These are phyloP conservation scores for Tricholoma bakamatsutake DNA, from an alignment of 768 basidiomycete species.

Conservation along the genomic window DNA sequence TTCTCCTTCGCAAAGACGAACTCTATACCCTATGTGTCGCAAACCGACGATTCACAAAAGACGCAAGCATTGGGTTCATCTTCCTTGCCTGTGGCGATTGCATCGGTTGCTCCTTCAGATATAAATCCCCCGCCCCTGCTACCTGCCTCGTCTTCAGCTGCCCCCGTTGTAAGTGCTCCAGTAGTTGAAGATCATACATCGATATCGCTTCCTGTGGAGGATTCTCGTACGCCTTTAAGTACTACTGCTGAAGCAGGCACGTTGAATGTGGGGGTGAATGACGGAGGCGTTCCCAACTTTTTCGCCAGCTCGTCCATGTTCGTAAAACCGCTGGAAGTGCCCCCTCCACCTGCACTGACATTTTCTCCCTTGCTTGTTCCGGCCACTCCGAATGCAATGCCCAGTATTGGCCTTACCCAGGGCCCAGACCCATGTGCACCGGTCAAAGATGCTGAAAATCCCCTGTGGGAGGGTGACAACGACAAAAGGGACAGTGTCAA, in stretches of 20 bases:
- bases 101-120: neutral
- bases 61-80: neutral
- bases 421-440: conserved; percentile 18
- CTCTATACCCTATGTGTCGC: conserved; percentile 6
- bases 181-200: neutral
- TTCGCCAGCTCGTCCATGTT: conserved; percentile 50
- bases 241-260: neutral
- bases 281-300: conserved; percentile 51
- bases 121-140: neutral
- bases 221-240: neutral
- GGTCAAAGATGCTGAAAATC: conserved; percentile 35
- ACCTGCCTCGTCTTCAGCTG: neutral
- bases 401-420: conserved; percentile 7
- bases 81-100: neutral
- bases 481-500: conserved; percentile 8
- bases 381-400: neutral
- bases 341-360: conserved; percentile 19
- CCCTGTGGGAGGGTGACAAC: conserved; percentile 38
- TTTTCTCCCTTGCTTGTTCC: conserved; percentile 13
- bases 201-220: neutral
- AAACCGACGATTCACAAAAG: conserved; percentile 12
- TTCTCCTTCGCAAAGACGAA: conserved; percentile 51
- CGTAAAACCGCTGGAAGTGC: conserved; percentile 31
- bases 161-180: neutral
- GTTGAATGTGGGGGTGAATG: neutral